Conservation (phyloP, 2,329 filamentous ascomycete genomes). For the Whalleya microplaca region DNA sequence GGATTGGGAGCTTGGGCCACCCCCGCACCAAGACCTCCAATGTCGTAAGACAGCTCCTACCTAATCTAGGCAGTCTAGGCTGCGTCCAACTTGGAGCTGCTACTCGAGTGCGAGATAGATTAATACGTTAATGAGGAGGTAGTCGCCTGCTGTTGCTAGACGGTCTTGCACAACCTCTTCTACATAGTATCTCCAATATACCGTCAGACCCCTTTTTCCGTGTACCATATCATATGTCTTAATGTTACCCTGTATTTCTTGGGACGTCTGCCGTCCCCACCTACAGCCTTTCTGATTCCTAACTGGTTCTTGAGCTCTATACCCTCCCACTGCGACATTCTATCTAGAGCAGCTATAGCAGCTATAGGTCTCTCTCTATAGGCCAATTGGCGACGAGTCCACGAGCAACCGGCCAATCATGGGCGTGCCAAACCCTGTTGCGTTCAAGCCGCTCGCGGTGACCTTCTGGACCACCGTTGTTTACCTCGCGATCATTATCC, state of each 20-base stretch:
- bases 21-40: constrained; percentile 6
- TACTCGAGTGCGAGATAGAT: not conserved
- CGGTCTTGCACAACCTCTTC: no score
- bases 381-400: constrained; percentile 4
- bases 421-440: constrained; percentile 59
- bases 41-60: constrained; percentile 4
- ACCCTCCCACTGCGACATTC: constrained; percentile 18
- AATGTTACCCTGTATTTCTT: constrained; percentile 1
- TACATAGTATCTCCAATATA: no score
- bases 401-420: constrained; percentile 25
- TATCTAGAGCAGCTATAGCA: no score
- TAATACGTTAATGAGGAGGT: not conserved
- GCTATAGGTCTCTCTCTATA: constrained; percentile 11
- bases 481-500: constrained; percentile 78
- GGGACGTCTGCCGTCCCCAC: constrained; percentile 29
- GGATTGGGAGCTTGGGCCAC: constrained; percentile 40
- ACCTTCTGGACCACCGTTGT: constrained; percentile 76
- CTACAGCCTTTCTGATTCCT: constrained; percentile 22
- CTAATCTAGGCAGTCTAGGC: no score
- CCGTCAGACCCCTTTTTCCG: not conserved
- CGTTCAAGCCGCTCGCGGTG: constrained; percentile 80
- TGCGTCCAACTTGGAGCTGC: not conserved
- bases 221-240: constrained; percentile 15
- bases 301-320: constrained; percentile 15
- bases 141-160: not conserved